These are phyloP conservation scores for Aaosphaeria arxii DNA, from an alignment of 2,329 filamentous ascomycete species.

Conservation along the genomic window DNA sequence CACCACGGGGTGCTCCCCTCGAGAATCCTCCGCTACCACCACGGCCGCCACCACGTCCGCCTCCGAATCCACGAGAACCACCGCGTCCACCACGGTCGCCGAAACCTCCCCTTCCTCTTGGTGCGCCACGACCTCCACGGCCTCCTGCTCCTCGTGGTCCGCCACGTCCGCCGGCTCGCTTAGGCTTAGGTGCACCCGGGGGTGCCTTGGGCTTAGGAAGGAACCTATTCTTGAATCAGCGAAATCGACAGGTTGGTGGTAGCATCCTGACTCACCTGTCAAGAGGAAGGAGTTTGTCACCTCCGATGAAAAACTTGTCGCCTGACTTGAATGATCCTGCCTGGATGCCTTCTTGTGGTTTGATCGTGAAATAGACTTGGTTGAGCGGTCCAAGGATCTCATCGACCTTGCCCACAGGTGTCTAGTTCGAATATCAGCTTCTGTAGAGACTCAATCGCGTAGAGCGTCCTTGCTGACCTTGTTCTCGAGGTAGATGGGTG, in stretches of 20 bases:
- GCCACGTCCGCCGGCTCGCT: conserved; percentile 43
- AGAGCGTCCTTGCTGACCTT: conserved; percentile 57
- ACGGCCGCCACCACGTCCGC: conserved; percentile 28
- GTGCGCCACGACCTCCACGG: conserved; percentile 31
- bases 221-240: conserved; percentile 54
- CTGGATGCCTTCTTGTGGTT: conserved; percentile 94
- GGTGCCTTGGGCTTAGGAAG: conserved; percentile 84
- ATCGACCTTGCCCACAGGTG: conserved; percentile 91
- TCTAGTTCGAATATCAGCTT: conserved; percentile 49
- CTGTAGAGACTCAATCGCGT: not conserved
- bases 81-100: conserved; percentile 52
- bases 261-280: conserved; percentile 59
- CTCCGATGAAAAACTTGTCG: conserved; percentile 95
- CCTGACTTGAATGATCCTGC: conserved; percentile 91
- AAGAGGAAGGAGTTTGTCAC: conserved; percentile 89
- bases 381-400: conserved; percentile 97
- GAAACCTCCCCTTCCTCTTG: conserved; percentile 39
- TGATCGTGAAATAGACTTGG: conserved; percentile 97
- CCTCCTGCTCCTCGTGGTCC: conserved; percentile 26
- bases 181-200: conserved; percentile 66
- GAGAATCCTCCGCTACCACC: conserved; percentile 32
- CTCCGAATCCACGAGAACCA: conserved; percentile 49
- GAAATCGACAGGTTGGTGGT: too few species aligned
- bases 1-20: conserved; percentile 21
- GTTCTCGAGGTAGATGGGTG: conserved; percentile 97